Base-by-base conservation (phyloP, 2,329 filamentous ascomycete genomes). In the Neofusicoccum sp. region DNA sequence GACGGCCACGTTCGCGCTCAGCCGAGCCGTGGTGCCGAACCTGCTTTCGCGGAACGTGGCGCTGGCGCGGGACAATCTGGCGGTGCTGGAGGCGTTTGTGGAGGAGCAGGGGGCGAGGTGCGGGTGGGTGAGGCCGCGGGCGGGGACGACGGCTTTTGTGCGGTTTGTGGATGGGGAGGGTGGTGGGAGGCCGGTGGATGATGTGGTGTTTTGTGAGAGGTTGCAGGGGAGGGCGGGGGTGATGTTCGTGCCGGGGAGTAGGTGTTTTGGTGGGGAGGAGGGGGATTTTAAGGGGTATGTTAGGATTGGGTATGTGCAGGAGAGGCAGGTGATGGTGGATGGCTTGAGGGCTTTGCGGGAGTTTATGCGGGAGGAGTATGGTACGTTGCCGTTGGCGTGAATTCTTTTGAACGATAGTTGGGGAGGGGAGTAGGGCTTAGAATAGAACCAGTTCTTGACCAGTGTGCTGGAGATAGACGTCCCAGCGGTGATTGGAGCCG, bases 71-170 rank as follows among this genome's bases (percentile, higher is more conserved):
- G 84, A 77, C 1, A 93, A 95, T 69, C 70, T 89, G 4, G 81
- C 76, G 3, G 69, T 91, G 6, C 71, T 93, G n/a, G 85, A 87
- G 62, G 78, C 76, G 1, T 93, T 91, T 65, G 79, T 93, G 3
- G 80, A 86, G 28, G 81, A 83, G 54, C 83, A 91, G 69, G 78
- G 76, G 1, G 93, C 91, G 64, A 79, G 93, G 2, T 80, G 86
- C 31, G 81, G 83, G 56, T 95, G 89, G 89, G 80, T 86, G 5
- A 89, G 85, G 72, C 91, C 91, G 1, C 84, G 84, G 4, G 90
- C 89, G 0, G 91, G 91, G 0, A 96, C 90, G 1, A 93, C 89
- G 6, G 88, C 89, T 0, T 89, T 96, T 68, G 76, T 96, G 60
- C 85, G 83, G 67, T 91, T 96, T 65, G 34, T 38, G 8, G 79